Base-by-base conservation (phyloP, 2,329 filamentous ascomycete species). In the Metarhizium robertsii region DNA sequence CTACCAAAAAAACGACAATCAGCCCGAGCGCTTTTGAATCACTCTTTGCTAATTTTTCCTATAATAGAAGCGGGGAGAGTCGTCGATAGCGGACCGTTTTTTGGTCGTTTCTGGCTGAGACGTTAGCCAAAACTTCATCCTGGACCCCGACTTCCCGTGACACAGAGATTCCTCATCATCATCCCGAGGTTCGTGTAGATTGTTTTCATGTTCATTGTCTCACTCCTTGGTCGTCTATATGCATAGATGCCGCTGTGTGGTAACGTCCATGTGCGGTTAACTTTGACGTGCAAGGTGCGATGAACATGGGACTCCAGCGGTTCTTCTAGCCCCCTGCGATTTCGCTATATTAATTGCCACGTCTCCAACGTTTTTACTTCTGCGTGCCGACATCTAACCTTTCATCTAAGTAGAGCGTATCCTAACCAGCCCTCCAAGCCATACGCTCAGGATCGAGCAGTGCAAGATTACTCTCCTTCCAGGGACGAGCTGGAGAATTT, bases 141-240 rank as follows among this genome's bases (percentile, higher is more conserved):
- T 47, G 38, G n/a, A 46, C 34, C 47, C 32, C 6, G 32, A 47
- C 18, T 54, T 58, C 50, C 54, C 59, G 60, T 58, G 43, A 60
- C 59, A 60, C 59, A 57, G 47, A 52, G 45, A 51, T 53, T 49
- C 52, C 52, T 54, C 47, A 52, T 56, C 57, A 57, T 54, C 52
- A 57, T 56, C 55, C 48, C 58, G 53, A 63, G 60, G 62, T 62
- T 58, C 54, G 62, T 64, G 42, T 6, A 43, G 18, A 55, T 13
- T 48, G n/a, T n/a, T 6, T 34, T 48, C 18, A 16, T 36, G 20
- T 2, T 13, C 14, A 52, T 16, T 29, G 18, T 29, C 6, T 2
- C 8, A 29, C 51, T 42, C 8, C 0, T 18, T 3, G 4, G 30
- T 4, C 16, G 11, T 10, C 42, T 6, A 20, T 18, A 25, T 16